These are phyloP conservation scores for Penicillium sp. DNA, from an alignment of 2,329 filamentous ascomycete species.

Conservation along the genomic window DNA sequence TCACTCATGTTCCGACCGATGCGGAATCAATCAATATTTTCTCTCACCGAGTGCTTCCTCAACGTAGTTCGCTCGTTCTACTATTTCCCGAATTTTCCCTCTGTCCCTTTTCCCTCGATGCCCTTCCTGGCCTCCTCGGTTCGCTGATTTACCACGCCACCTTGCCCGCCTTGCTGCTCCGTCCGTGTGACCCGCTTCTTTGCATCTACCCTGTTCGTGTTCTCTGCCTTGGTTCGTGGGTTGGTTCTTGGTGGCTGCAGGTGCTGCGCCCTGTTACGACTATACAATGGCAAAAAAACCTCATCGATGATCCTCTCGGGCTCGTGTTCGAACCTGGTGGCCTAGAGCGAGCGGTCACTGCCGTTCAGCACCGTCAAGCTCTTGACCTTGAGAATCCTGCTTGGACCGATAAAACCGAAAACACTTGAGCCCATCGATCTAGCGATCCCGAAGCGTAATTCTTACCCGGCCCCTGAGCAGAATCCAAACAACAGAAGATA, in stretches of 20 bases:
- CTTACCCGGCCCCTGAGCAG: background rate
- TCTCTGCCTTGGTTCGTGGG: conserved; percentile 1
- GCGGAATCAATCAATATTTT: background rate
- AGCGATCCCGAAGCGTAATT: background rate
- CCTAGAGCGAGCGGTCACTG: background rate
- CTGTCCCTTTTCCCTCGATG: background rate
- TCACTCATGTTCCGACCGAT: background rate
- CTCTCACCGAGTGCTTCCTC: conserved; percentile 1
- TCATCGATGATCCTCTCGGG: background rate
- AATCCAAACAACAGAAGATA: background rate
- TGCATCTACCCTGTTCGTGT: background rate
- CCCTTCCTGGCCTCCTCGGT: background rate
- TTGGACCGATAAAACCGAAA: background rate
- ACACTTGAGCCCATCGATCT: background rate
- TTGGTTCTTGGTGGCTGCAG: background rate
- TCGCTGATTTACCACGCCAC: conserved; percentile 1
- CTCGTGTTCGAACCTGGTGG: conserved; percentile 1
- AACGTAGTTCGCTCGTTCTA: background rate
- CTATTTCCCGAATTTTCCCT: background rate
- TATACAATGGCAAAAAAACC: background rate
- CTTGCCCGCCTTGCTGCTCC: background rate
- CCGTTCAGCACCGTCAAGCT: background rate
- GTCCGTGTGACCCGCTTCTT: background rate
- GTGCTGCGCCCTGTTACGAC: background rate
- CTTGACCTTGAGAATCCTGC: background rate